Evolutionary conservation across 306 rosid genomes (phyloP).

Genomic region (Medicago ruthenica): DNA sequence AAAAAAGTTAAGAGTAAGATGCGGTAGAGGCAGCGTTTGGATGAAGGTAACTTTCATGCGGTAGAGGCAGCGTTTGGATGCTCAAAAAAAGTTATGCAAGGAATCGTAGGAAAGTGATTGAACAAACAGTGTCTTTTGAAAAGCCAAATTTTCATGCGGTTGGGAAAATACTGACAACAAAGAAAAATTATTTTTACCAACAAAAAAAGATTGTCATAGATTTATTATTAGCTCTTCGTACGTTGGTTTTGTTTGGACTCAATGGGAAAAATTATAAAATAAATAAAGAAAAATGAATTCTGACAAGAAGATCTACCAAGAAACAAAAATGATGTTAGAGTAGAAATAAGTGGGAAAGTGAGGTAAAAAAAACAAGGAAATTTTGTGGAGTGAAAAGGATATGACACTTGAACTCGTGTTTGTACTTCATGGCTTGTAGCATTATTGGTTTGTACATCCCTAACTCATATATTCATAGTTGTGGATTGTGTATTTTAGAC

Average conservation of each 20-base stretch:
- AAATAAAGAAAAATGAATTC: not conserved
- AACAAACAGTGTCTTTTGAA: not conserved
- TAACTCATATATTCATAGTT: too few species aligned
- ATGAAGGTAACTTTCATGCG: not conserved
- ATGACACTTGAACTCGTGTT: not conserved
- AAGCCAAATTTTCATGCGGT: constrained; percentile 1
- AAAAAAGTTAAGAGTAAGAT: not conserved
- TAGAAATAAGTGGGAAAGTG: not conserved
- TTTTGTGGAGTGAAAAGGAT: not conserved
- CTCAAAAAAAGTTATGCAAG: not conserved
- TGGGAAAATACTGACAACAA: not conserved
- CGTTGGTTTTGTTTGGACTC: not conserved
- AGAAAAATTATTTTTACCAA: not conserved
- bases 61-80: not conserved
- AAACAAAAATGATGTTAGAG: too few species aligned
- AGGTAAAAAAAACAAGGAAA: not conserved
- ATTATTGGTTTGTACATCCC: too few species aligned
- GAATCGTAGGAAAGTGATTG: not conserved
- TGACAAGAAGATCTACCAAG: not conserved
- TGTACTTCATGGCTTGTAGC: too few species aligned
- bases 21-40: not conserved
- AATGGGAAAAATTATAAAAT: too few species aligned
- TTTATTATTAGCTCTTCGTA: not conserved
- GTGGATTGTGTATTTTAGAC: too few species aligned
- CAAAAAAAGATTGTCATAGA: not conserved